These are phyloP conservation scores for Pseudogymnoascus sp. DNA, from an alignment of 2,329 filamentous ascomycete species.

Conservation along the genomic window DNA sequence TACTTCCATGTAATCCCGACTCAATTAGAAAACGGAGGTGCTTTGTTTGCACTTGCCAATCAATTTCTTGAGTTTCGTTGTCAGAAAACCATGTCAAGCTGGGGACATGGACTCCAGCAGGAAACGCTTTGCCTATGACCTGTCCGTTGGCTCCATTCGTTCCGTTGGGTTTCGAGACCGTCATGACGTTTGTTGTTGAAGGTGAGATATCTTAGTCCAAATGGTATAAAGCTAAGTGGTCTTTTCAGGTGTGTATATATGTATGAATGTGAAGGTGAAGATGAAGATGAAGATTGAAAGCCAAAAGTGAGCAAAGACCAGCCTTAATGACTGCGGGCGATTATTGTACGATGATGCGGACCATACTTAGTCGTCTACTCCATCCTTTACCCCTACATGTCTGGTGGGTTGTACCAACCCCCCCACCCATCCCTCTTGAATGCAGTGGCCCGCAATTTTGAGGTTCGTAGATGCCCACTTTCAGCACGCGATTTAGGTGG, in stretches of 20 bases:
- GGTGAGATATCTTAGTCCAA: background rate
- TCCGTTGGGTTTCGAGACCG: background rate
- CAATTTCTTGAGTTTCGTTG: slow-evolving; percentile 14
- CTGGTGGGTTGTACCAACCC: background rate
- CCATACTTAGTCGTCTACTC: background rate
- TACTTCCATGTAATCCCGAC: slow-evolving; percentile 18
- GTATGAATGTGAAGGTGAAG: background rate
- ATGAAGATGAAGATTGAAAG: background rate
- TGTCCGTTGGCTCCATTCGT: background rate
- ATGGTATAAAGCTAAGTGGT: background rate
- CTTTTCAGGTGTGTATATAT: background rate
- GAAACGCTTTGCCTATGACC: slow-evolving; percentile 9
- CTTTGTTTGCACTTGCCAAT: slow-evolving; percentile 16
- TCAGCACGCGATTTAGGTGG: background rate
- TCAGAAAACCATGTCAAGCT: slow-evolving; percentile 17
- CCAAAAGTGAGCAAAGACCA: background rate
- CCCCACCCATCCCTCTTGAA: background rate
- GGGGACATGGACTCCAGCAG: slow-evolving; percentile 17
- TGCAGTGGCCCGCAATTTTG: background rate
- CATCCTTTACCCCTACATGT: background rate
- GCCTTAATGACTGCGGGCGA: background rate
- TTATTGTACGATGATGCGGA: background rate
- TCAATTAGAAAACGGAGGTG: slow-evolving; percentile 16
- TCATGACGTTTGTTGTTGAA: background rate
- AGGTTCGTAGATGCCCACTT: background rate